A percentile compares a stretch with the other conserved stretches of the same genome.
Conservation (phyloP, 75 land plant genomes). For the Selaginella moellendorffii region DNA sequence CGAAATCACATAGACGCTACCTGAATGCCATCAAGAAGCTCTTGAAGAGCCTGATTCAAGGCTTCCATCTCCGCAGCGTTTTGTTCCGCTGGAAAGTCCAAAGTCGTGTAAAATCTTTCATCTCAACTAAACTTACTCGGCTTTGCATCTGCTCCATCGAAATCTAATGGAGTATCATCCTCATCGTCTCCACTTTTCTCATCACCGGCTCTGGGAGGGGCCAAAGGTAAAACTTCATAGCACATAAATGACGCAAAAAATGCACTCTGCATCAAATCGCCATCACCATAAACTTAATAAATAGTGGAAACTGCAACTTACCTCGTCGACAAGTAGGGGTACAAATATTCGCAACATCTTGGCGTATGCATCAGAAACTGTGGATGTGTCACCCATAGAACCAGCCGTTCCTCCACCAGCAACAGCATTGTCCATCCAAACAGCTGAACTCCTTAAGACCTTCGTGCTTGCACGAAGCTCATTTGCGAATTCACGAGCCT, state of each 20-base stretch:
- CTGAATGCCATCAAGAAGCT: conserved; percentile 93
- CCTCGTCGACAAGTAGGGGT: conserved; percentile 98
- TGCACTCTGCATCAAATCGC: conserved; percentile 56
- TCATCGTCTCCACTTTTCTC: conserved; percentile 31
- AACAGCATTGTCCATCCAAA: conserved; percentile 64
- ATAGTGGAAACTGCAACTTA: conserved; percentile 3
- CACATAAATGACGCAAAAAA: conserved; percentile 99
- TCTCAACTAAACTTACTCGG: conserved; percentile 23
- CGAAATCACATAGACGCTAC: conserved; percentile 17
- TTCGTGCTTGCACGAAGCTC: conserved; percentile 97
- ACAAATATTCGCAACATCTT: conserved; percentile 91
- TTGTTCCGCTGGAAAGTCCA: conserved; percentile 40
- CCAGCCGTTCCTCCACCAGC: conserved; percentile 36
- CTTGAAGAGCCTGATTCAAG: conserved; percentile 76
- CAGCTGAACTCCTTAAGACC: conserved; percentile 49
- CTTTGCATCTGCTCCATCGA: conserved; percentile 57
- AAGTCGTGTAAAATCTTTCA: not conserved
- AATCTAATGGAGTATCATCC: conserved; percentile 58
- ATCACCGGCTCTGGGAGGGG: conserved; percentile 33
- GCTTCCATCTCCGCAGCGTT: conserved; percentile 53
- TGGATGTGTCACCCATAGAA: conserved; percentile 52
- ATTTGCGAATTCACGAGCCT: conserved; percentile 99
- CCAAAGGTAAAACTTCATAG: conserved; percentile 88
- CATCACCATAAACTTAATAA: not conserved
- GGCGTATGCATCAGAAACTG: conserved; percentile 84